Evolutionary conservation across 352 stramenopile species (phyloP), one percentile per base, ranked within the genome.

Genomic region (Globisporangium canariense): DNA sequence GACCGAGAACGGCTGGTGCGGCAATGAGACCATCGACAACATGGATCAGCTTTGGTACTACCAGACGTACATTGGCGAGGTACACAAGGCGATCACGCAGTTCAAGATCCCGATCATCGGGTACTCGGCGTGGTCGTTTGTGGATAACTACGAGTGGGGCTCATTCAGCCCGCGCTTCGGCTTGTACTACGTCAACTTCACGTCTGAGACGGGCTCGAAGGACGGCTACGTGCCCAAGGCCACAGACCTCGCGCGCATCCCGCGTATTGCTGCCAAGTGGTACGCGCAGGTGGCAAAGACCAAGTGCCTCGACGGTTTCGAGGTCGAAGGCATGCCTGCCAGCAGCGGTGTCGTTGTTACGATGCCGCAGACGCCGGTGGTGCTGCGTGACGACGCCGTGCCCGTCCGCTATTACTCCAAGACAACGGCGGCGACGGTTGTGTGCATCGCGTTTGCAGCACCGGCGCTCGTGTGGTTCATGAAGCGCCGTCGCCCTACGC

Each of bases 121-220:
- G 4, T 98, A 98, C 69, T 97, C 94, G 73, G 89, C 88, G 18
- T 98, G 94, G 92, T 93, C 78, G 45, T 87, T 98, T 32, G 68
- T 98, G 54, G 94, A 98, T 70, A 98, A 98, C 67, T 98, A 97
- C 73, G 94, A 99, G 69, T 99, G 96, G 96, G 77, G 92, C 4
- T 87, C 77, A 46, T 90, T 81, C 60, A 69, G 79, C 49, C 73
- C 75, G 6, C 75, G 77, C 53, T 86, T 81, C 46, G 77, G 77
- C 0, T 63, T 86, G 8, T 83, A 82, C 52, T 78, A 86, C 67
- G 73, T 86, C 52, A 72, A 81, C 51, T 86, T 78, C 57, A 68
- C 71, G 20, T 58, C 64, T 0, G 18, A 73, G 2, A 77, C 65
- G 0, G 76, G 76, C 10, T 54, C 47, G 4, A 74, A 75, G 32